Evolutionary conservation across 2,329 filamentous ascomycete genomes (phyloP).

Genomic region (Fusarium armeniacum): DNA sequence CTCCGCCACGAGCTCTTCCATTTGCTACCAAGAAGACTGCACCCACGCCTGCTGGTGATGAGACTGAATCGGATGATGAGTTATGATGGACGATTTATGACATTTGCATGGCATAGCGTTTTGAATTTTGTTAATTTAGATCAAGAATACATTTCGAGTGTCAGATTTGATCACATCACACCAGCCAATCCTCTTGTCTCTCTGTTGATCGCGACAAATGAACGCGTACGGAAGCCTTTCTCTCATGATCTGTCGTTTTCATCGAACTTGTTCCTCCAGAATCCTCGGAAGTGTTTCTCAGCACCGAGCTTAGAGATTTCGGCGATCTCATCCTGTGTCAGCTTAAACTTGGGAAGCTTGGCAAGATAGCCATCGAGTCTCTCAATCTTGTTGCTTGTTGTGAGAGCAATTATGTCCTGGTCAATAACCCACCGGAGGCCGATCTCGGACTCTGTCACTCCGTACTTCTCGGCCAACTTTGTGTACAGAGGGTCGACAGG

Average conservation of each 20-base stretch:
- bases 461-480: slow-evolving; percentile 69
- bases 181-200: background rate
- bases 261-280: slow-evolving; percentile 68
- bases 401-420: slow-evolving; percentile 70
- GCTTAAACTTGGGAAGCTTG: slow-evolving; percentile 67
- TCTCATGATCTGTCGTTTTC: slow-evolving; percentile 62
- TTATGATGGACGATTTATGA: slow-evolving; percentile 55
- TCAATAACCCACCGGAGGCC: slow-evolving; percentile 73
- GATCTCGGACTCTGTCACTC: slow-evolving; percentile 68
- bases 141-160: slow-evolving; percentile 12
- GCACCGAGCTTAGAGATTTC: slow-evolving; percentile 68
- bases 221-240: background rate
- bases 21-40: slow-evolving; percentile 58
- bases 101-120: slow-evolving; percentile 5
- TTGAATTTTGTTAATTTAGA: background rate
- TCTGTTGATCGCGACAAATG: background rate
- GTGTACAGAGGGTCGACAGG: slow-evolving; percentile 67
- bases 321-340: slow-evolving; percentile 70
- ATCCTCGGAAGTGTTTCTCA: slow-evolving; percentile 72
- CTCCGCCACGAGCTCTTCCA: slow-evolving; percentile 60
- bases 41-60: slow-evolving; percentile 55
- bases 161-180: background rate
- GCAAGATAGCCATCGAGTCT: slow-evolving; percentile 68
- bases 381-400: slow-evolving; percentile 71
- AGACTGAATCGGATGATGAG: slow-evolving; percentile 71